Conservation (phyloP, 2,329 filamentous ascomycete genomes). For the Xylaria sp. region DNA sequence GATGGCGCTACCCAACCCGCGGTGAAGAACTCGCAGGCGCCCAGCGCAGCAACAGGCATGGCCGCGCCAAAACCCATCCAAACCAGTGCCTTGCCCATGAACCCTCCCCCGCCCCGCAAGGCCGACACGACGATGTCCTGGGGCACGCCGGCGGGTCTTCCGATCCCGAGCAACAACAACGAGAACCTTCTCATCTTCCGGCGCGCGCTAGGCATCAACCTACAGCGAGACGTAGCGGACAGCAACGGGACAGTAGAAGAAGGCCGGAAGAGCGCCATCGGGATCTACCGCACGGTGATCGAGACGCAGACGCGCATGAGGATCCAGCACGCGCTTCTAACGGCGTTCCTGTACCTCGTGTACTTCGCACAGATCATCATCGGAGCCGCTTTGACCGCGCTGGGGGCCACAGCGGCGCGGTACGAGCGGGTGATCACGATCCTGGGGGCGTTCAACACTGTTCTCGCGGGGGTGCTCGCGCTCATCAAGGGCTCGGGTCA, state of each 20-base stretch:
- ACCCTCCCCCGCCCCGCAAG: slow-evolving; percentile 37
- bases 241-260: slow-evolving; percentile 49
- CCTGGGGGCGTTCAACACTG: slow-evolving; percentile 71
- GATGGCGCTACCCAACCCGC: not conserved
- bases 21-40: slow-evolving; percentile 16
- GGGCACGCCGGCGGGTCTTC: slow-evolving; percentile 53
- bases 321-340: slow-evolving; percentile 52
- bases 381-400: slow-evolving; percentile 59
- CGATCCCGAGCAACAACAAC: slow-evolving; percentile 51
- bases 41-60: slow-evolving; percentile 21
- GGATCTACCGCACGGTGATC: slow-evolving; percentile 57
- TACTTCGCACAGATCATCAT: slow-evolving; percentile 61
- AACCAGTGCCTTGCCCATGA: slow-evolving; percentile 9
- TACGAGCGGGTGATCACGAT: slow-evolving; percentile 65
- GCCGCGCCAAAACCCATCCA: slow-evolving; percentile 1
- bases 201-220: slow-evolving; percentile 58
- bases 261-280: slow-evolving; percentile 51
- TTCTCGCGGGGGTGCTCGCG: slow-evolving; percentile 71
- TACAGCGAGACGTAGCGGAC: slow-evolving; percentile 39
- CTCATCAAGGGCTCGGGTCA: slow-evolving; percentile 64
- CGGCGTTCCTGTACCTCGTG: slow-evolving; percentile 55
- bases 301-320: slow-evolving; percentile 48
- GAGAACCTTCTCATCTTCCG: slow-evolving; percentile 58
- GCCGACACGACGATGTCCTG: slow-evolving; percentile 51
- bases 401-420: slow-evolving; percentile 59